phyloP scores from a whole-genome alignment of 306 rosid species.

The Corylus heterophylla region DNA sequence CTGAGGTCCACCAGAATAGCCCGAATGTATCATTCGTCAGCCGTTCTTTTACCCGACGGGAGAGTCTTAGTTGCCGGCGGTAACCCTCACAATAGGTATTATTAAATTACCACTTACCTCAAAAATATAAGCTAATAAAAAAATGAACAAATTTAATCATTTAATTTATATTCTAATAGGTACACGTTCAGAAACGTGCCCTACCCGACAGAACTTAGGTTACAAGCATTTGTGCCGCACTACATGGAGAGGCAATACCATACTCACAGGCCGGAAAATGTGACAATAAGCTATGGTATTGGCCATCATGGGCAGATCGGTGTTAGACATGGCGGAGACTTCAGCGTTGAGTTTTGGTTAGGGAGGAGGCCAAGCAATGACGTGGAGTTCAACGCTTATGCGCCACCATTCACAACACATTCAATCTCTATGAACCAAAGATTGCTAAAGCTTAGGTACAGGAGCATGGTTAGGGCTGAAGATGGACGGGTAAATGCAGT shows the following conservation, averaged over 20 bases:
- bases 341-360: slow-evolving; percentile 46
- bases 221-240: slow-evolving; percentile 77
- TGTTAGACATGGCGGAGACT: slow-evolving; percentile 52
- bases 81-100: slow-evolving; percentile 49
- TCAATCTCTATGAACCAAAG: slow-evolving; percentile 78
- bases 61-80: slow-evolving; percentile 68
- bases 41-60: slow-evolving; percentile 75
- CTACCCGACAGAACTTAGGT: slow-evolving; percentile 75
- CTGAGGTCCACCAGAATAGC: slow-evolving; percentile 57
- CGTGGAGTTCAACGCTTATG: slow-evolving; percentile 51
- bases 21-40: slow-evolving; percentile 81
- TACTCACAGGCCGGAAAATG: slow-evolving; percentile 43
- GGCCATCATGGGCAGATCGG: background rate
- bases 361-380: slow-evolving; percentile 26
- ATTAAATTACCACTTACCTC: no score
- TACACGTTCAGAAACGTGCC: slow-evolving; percentile 46
- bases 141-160: no score
- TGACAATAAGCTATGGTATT: slow-evolving; percentile 37
- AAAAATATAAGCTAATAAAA: no score
- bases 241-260: slow-evolving; percentile 50
- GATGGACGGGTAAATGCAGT: slow-evolving; percentile 44
- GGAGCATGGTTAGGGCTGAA: slow-evolving; percentile 17
- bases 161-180: background rate
- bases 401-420: slow-evolving; percentile 79
- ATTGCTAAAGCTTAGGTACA: slow-evolving; percentile 59